phyloP scores from a whole-genome alignment of 2,329 filamentous ascomycete genomes.

The Penicillium rolfsii region DNA sequence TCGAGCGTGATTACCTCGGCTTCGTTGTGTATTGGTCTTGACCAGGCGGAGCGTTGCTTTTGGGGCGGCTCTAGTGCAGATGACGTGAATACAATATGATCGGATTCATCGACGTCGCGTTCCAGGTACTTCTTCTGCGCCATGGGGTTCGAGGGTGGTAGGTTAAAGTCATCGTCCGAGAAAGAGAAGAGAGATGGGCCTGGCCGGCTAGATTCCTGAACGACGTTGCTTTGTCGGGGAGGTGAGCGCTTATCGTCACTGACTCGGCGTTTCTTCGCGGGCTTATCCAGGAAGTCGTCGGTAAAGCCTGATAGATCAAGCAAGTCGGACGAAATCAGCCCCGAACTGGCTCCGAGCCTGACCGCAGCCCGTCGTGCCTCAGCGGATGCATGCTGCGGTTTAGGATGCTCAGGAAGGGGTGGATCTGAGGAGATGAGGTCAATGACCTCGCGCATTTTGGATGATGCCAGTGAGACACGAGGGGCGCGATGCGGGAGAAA shows the following conservation, averaged over 20 bases:
- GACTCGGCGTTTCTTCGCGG: constrained; percentile 38
- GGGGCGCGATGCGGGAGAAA: constrained; percentile 26
- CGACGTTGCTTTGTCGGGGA: constrained; percentile 7
- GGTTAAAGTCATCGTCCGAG: constrained; percentile 36
- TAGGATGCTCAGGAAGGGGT: constrained; percentile 24
- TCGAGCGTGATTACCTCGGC: constrained; percentile 42
- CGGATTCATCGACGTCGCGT: constrained; percentile 38
- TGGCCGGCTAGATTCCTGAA: neutral
- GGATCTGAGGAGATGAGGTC: constrained; percentile 44
- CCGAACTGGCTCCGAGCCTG: constrained; percentile 17
- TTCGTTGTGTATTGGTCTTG: neutral
- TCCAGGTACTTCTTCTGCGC: constrained; percentile 8
- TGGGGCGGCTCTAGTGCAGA: constrained; percentile 37
- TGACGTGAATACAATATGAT: constrained; percentile 50
- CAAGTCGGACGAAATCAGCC: constrained; percentile 32
- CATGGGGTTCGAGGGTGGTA: constrained; percentile 20
- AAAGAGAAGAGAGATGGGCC: constrained; percentile 28
- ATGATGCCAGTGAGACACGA: constrained; percentile 14
- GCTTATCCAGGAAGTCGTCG: constrained; percentile 32
- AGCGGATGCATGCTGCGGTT: constrained; percentile 18
- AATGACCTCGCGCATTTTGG: constrained; percentile 46
- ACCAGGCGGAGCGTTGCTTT: constrained; percentile 8
- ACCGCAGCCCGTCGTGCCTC: constrained; percentile 8
- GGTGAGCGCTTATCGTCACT: constrained; percentile 28
- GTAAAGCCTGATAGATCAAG: constrained; percentile 33